Percentiles rank a stretch among this genome's conserved stretches.
Conservation (phyloP, 331 rosid genomes). For the Quercus tomentella region DNA sequence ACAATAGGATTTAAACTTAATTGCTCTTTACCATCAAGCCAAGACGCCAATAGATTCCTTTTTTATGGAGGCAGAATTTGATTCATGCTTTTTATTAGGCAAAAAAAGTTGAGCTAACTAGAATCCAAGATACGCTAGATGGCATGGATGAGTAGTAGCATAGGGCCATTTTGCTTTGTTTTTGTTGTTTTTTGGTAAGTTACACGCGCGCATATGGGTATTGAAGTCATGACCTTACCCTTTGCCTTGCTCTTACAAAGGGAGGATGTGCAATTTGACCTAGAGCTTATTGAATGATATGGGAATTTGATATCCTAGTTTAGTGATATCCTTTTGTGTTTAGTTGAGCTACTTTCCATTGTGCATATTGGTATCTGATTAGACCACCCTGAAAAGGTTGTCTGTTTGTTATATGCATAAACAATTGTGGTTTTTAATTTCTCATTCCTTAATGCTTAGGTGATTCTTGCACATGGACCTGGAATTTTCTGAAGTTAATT, state of each 20-base stretch:
- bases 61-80: no score
- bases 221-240: no score
- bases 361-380: neutral
- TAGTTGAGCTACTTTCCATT: neutral
- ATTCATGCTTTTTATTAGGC: no score
- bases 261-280: no score
- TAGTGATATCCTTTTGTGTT: neutral
- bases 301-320: neutral
- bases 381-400: neutral
- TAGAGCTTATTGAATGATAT: no score
- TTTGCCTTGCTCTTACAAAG: no score
- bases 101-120: no score
- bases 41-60: no score
- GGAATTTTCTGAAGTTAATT: neutral
- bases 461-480: neutral
- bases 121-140: neutral
- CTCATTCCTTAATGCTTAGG: neutral
- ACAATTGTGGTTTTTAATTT: neutral
- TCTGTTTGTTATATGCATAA: neutral
- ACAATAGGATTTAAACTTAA: no score
- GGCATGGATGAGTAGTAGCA: neutral
- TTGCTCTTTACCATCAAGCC: no score
- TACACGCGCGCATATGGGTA: no score
- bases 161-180: neutral
- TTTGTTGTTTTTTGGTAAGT: no score